Evolutionary conservation across 73 alveolate genomes (phyloP).

Genomic region (Paramecium primaurelia): DNA sequence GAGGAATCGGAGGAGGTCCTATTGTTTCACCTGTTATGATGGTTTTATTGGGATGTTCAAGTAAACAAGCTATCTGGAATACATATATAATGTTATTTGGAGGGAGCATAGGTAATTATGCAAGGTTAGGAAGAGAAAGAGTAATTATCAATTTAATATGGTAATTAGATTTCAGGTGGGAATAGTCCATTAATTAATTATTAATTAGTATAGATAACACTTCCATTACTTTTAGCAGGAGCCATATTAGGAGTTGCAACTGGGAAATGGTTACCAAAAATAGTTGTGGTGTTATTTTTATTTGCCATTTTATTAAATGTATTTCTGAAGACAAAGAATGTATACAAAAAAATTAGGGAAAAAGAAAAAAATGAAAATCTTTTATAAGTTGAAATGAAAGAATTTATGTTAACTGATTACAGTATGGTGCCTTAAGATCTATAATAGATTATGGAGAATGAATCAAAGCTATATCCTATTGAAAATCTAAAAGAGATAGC

Average conservation of each 20-base stretch:
- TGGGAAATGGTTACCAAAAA: constrained; percentile 14
- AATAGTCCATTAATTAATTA: background rate
- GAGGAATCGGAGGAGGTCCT: constrained; percentile 39
- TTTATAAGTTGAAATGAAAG: background rate
- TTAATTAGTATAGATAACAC: background rate
- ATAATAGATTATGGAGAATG: background rate
- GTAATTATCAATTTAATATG: background rate
- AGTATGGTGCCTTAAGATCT: background rate
- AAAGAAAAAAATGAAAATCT: background rate
- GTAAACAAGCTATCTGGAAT: constrained; percentile 23
- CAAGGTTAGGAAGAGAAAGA: constrained; percentile 11
- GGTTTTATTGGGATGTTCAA: background rate
- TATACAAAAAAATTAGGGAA: background rate
- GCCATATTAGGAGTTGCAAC: constrained; percentile 30
- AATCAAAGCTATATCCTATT: background rate
- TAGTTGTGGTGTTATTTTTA: background rate
- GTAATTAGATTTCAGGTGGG: background rate
- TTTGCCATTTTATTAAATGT: background rate
- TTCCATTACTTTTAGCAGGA: background rate
- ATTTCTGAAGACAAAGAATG: background rate
- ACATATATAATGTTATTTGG: constrained; percentile 20
- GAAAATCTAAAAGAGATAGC: background rate
- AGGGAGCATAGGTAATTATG: background rate
- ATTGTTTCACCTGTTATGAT: constrained; percentile 28
- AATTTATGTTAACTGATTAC: background rate